Evolutionary conservation across 163 green algal genomes (phyloP), one percentile per base, ranked within the genome.

Genomic region (Volvox carteri): DNA sequence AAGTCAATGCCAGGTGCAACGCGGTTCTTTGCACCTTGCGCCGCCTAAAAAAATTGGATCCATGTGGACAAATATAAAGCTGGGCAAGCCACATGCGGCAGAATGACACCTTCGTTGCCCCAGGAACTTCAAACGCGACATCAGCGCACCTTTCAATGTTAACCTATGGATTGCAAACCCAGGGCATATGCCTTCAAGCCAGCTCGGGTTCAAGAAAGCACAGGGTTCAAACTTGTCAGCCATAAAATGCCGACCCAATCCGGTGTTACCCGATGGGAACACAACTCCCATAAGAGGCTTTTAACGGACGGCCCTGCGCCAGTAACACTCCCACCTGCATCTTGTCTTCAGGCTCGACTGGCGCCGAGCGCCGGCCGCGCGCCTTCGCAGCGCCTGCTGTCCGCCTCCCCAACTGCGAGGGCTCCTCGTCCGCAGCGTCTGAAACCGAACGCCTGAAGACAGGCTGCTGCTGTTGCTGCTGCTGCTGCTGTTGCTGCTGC

Each of bases 331-430:
- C 35, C 35, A 30, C 16, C 33, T 37, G 68, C 41, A 30, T 30
- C 68, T 77, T 77, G 68, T 77, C 68, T n/a, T 77, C 68, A 25
- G 37, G 35, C 37, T 28, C 68, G n/a, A 18, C 37, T n/a, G 68
- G 68, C 18, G 68, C 68, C n/a, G 68, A 77, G 37, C 35, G 68
- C 68, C 35, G 68, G 35, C 68, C 9, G 35, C 39, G 35, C 41
- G 11, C 18, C 68, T 16, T 52, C 18, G 68, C 37, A 33, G 9
- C 68, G 37, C 4, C 68, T 30, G 11, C 35, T 9, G 3, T 12
- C 9, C 68, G 68, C 37, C 3, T 21, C 6, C n/a, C n/a, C 28
- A 21, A 19, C 37, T 2, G 35, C 35, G 11, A 9, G 9, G 25
- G 35, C 18, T 77, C 9, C 37, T 77, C 68, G 19, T 52, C 35